Conservation (phyloP, 768 basidiomycete species). For the Suillus occidentalis region DNA sequence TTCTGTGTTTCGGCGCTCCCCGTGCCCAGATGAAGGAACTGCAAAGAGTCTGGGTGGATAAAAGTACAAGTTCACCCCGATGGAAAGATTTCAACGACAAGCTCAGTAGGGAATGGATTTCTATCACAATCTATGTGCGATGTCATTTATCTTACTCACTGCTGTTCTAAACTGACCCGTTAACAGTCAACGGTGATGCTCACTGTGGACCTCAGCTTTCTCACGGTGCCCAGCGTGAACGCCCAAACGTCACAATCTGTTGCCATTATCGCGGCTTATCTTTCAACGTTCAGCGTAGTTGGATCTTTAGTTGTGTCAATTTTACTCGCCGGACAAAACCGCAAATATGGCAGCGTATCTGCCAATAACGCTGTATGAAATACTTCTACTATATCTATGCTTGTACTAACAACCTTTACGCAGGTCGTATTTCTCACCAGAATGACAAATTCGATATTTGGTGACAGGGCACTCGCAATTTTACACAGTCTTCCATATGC, state of each 20-base stretch:
- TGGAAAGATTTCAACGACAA: constrained; percentile 25
- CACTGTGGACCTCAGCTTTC: constrained; percentile 32
- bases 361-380: not conserved
- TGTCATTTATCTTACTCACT: too few species aligned
- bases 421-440: not conserved
- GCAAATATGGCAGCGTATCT: not conserved
- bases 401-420: not conserved
- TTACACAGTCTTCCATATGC: constrained; percentile 2
- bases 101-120: constrained; percentile 14
- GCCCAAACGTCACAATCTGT: constrained; percentile 13
- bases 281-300: constrained; percentile 10
- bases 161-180: not conserved
- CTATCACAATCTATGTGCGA: constrained; percentile 15
- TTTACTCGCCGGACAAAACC: not conserved
- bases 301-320: constrained; percentile 11
- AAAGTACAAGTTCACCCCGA: constrained; percentile 2
- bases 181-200: constrained; percentile 34
- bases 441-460: not conserved
- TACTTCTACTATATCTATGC: not conserved
- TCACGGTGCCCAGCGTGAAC: constrained; percentile 32
- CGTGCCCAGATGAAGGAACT: constrained; percentile 20
- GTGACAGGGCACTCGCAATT: not conserved
- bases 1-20: constrained; percentile 27
- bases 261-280: constrained; percentile 5
- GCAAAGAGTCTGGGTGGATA: constrained; percentile 8